Evolutionary conservation across 768 basidiomycete species (phyloP).

Genomic region (Tulasnella sp.): DNA sequence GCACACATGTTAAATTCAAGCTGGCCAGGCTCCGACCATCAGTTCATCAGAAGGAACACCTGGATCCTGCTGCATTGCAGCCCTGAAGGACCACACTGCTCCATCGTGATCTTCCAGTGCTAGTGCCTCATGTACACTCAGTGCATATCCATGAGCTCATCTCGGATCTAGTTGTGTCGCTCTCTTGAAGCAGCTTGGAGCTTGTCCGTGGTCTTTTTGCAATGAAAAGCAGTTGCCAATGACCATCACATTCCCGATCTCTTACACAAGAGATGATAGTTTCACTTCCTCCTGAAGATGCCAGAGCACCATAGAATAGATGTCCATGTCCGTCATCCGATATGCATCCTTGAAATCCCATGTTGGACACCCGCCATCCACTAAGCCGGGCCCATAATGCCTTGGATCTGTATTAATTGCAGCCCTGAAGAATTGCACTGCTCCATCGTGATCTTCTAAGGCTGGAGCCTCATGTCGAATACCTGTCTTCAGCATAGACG

Average conservation of each 20-base stretch:
- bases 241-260: slow-evolving; percentile 84
- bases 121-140: slow-evolving; percentile 92
- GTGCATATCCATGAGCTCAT: slow-evolving; percentile 88
- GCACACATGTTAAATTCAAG: no score
- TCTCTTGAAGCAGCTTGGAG: slow-evolving; percentile 84
- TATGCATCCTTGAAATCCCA: no score
- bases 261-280: slow-evolving; percentile 85
- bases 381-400: slow-evolving; percentile 99
- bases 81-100: slow-evolving; percentile 83
- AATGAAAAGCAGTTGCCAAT: slow-evolving; percentile 91
- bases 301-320: slow-evolving; percentile 93
- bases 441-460: slow-evolving; percentile 88
- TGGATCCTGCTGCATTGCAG: slow-evolving; percentile 79
- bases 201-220: slow-evolving; percentile 85
- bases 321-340: slow-evolving; percentile 83
- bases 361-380: no score
- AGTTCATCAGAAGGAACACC: no score
- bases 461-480: slow-evolving; percentile 86
- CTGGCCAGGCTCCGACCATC: no score
- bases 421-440: slow-evolving; percentile 80
- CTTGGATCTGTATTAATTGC: slow-evolving; percentile 83
- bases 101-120: slow-evolving; percentile 83
- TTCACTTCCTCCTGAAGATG: slow-evolving; percentile 73
- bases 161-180: slow-evolving; percentile 78
- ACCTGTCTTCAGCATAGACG: no score